Conservation (phyloP, 176 grass and related monocot species). For the Oryza glumipatula region DNA sequence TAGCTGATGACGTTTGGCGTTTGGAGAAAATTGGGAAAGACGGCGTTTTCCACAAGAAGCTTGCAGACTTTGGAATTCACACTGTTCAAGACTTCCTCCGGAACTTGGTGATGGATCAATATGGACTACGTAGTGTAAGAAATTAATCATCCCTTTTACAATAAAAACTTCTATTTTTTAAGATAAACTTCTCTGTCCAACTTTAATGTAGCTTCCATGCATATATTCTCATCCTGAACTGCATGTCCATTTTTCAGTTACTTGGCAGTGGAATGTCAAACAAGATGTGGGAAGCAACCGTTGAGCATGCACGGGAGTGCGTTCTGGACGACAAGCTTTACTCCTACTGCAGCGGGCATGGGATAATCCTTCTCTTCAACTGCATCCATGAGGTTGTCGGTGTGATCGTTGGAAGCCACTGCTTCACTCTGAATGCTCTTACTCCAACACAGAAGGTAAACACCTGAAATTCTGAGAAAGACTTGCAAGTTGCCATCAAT, state of each 20-base stretch:
- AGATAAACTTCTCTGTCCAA: background rate
- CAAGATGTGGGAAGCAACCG: slow-evolving; percentile 84
- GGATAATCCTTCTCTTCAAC: slow-evolving; percentile 63
- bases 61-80: slow-evolving; percentile 64
- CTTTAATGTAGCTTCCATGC: background rate
- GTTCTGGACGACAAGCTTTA: slow-evolving; percentile 65
- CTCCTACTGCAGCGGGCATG: slow-evolving; percentile 65
- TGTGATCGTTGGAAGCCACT: slow-evolving; percentile 49
- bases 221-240: slow-evolving; percentile 3
- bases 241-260: slow-evolving; percentile 43
- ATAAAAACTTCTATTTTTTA: background rate
- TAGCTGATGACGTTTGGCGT: slow-evolving; percentile 76
- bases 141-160: background rate
- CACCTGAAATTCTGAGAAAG: background rate
- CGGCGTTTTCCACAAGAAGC: slow-evolving; percentile 85
- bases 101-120: slow-evolving; percentile 74
- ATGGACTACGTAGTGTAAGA: slow-evolving; percentile 67
- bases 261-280: slow-evolving; percentile 86
- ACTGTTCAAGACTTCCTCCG: slow-evolving; percentile 82
- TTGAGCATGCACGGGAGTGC: slow-evolving; percentile 76
- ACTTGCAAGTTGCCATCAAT: background rate
- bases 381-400: slow-evolving; percentile 66
- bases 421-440: slow-evolving; percentile 59
- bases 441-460: slow-evolving; percentile 56
- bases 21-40: slow-evolving; percentile 89